Base-by-base conservation (phyloP, 176 grass and related monocot genomes). In the Cocos nucifera region DNA sequence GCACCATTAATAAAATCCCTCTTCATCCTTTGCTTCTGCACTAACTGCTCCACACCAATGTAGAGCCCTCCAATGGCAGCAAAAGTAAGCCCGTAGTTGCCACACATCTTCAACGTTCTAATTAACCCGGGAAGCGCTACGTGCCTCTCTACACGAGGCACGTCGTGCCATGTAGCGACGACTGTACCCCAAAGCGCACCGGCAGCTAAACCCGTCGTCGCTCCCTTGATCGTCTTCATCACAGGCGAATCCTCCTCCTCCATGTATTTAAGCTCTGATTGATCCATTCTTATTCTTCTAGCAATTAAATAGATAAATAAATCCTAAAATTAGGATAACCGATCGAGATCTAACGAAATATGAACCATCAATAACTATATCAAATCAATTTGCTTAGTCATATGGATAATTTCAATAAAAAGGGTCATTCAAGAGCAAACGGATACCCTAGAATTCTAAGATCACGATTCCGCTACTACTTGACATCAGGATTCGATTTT, bases 111-210 rank as follows among this genome's bases (percentile, higher is more conserved):
- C 74, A 98, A 76, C 17, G 94, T 98, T 50, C 88, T 79, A 49
- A 98, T 62, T 73, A 98, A 62, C 14, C 94, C 94, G 17, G 94
- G 94, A 4, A 98, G 94, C 32, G 88, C 94, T 35, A 98, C 79
- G 17, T 82, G 80, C 72, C 88, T 87, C 82, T 98, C 94, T 8
- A 98, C 94, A 19, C 94, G 81, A 18, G 93, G 94, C 78, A 98
- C 94, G 71, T 98, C 94, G 39, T 93, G 79, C 94, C 94, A 98
- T 22, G 94, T 89, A 30, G 94, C 94, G 18, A 92, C 84, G 60
- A 98, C 63, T 17, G 94, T 98, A 35, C 88, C 94, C 88, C 84
- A 92, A 50, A 98, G 88, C 32, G 82, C 74, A 22, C 94, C 94
- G 3, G 73, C 82, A 26, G 53, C 84, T 17, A 98, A 79, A 61